Evolutionary conservation across 148 eudicot species (phyloP).

Genomic region (Cornus suecica): DNA sequence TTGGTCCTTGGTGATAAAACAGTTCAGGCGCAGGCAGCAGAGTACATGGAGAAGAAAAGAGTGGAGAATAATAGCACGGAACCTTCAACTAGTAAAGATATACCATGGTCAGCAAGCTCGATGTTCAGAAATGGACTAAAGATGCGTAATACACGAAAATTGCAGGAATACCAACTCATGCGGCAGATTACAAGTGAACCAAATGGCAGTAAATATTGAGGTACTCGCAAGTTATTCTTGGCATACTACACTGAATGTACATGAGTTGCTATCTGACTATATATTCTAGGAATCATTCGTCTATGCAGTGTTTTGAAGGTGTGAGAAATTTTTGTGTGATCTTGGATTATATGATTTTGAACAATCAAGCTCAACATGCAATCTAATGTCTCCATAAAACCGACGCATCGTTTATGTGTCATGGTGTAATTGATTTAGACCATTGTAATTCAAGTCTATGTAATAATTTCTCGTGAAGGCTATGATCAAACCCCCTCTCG

Average conservation of each 20-base stretch:
- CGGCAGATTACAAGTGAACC: slow-evolving; percentile 10
- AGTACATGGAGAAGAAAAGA: slow-evolving; percentile 49
- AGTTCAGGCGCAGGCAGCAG: slow-evolving; percentile 69
- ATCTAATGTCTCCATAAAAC: too few species aligned
- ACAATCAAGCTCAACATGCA: too few species aligned
- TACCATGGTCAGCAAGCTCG: slow-evolving; percentile 46
- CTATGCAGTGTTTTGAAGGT: slow-evolving; percentile 1
- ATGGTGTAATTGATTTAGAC: too few species aligned
- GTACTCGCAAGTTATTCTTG: slow-evolving; percentile 1
- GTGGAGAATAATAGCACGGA: slow-evolving; percentile 17
- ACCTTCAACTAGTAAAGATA: slow-evolving; percentile 17
- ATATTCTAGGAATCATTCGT: neutral
- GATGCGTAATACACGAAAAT: slow-evolving; percentile 50
- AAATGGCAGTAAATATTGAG: slow-evolving; percentile 10
- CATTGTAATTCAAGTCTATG: too few species aligned
- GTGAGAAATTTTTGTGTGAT: too few species aligned
- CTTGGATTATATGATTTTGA: neutral
- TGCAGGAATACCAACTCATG: slow-evolving; percentile 35
- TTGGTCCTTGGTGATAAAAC: slow-evolving; percentile 14
- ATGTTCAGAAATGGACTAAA: slow-evolving; percentile 68
- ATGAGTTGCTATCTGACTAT: neutral
- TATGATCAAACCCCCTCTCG: too few species aligned
- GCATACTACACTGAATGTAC: neutral
- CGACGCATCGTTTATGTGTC: too few species aligned
- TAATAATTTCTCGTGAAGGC: too few species aligned